Percentiles rank a stretch among this genome's conserved stretches.
phyloP scores from a whole-genome alignment of 192 early-diverging fungal species.

The Backusella mclennaniae region DNA sequence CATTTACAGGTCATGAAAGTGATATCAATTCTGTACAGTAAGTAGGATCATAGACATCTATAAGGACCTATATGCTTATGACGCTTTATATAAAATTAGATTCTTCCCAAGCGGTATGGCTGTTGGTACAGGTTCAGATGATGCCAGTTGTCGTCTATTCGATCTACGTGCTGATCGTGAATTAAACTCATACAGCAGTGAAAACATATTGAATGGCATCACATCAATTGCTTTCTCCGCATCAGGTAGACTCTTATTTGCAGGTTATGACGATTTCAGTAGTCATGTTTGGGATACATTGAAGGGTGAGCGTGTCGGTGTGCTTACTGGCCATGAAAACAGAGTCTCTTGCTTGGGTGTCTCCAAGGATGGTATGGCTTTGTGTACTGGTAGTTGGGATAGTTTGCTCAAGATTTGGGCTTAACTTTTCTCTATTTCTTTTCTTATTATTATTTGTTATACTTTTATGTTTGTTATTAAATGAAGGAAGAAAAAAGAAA shows the following conservation, averaged over 20 bases:
- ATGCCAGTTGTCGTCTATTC: slow-evolving; percentile 95
- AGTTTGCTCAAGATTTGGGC: slow-evolving; percentile 84
- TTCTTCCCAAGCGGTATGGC: slow-evolving; percentile 99
- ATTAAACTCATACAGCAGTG: slow-evolving; percentile 95
- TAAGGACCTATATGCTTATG: not conserved
- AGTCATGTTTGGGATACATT: slow-evolving; percentile 99
- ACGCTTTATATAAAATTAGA: slow-evolving; percentile 11
- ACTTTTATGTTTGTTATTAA: not conserved
- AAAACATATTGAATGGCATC: slow-evolving; percentile 97
- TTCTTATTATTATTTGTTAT: not conserved
- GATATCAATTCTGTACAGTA: slow-evolving; percentile 94
- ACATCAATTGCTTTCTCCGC: slow-evolving; percentile 96
- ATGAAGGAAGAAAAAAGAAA: not conserved
- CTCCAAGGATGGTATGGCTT: slow-evolving; percentile 94
- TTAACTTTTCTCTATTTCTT: slow-evolving; percentile 1
- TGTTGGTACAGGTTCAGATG: slow-evolving; percentile 97
- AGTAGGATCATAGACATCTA: not conserved
- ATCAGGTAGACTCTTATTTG: slow-evolving; percentile 93
- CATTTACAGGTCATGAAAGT: slow-evolving; percentile 95
- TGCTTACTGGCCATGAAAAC: slow-evolving; percentile 93
- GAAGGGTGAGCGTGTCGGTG: slow-evolving; percentile 91
- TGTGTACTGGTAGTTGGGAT: slow-evolving; percentile 98
- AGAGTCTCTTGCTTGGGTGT: slow-evolving; percentile 96
- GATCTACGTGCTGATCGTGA: slow-evolving; percentile 97
- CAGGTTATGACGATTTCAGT: slow-evolving; percentile 98